Evolutionary conservation across 2,329 filamentous ascomycete species (phyloP), one percentile per base, ranked within the genome.

Genomic region (Phialophora tarda): DNA sequence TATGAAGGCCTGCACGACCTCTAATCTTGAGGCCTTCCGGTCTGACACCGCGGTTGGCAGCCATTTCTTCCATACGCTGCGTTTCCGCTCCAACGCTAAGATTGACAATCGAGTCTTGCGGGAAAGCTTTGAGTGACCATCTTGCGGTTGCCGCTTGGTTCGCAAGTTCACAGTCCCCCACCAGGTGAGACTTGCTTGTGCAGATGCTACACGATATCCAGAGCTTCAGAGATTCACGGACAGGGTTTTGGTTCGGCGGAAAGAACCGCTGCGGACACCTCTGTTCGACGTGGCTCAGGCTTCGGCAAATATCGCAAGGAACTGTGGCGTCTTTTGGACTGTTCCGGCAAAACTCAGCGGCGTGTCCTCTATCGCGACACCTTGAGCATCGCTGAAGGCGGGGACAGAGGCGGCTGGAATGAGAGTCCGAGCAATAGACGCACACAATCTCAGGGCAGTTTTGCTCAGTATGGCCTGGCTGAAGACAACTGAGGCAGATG

Each of bases 281-380:
- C 12, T 79, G 74, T 73, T 91, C 89, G 8, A 82, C 71, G 71
- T 92, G 90, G 8, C 83, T 79, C 2, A 73, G 69, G 6, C 82
- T 82, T 47, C 78, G 78, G 75, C 90, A 92, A 38, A 87, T 79
- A 11, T 85, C 85, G 74, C 90, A 92, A 2, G 83, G 82, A 55
- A 84, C 78, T 24, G 82, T 81, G 63, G 88, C 86, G 17, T 82
- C 81, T 68, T 82, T 83, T 17, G 90, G 80, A 67, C 86, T 86
- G 68, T 89, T 86, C 1, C 76, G 72, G 73, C 89, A 92, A 7
- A 77, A 71, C 0, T 76, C 71, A 21, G 78, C 76, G 59, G 73
- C 71, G 72, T 92, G 90, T 10, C 89, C 89, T 51, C 84, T 79
- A 75, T 89, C 85, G 56, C 81, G 83, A 76, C 90, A 92, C 73